Evolutionary conservation across 441 rosid genomes (phyloP), one percentile per base, ranked within the genome.

Genomic region (Aquilaria agallochum): DNA sequence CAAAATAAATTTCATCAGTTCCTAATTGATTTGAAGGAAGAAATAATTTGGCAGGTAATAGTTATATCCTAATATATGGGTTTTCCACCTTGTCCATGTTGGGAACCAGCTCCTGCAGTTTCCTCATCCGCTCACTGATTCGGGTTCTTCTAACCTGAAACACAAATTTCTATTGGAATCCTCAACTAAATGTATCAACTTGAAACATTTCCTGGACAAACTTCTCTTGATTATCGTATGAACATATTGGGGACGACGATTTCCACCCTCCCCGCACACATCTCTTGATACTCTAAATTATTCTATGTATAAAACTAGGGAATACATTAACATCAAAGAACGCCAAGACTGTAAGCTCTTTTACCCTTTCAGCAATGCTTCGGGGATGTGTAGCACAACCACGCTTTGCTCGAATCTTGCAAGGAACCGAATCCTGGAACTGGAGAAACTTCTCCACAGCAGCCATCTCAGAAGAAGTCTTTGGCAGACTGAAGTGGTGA

Each of bases 351-450:
- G 30, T 13, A 49, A 31, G 49, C 2, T 20, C 14, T 54, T 44
- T 73, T 85, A 94, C 98, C 81, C 98, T 72, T 73, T 94, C 98
- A 8, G 97, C 98, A 31, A 90, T 88, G 74, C 97, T 94, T 68
- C 98, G 85, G 73, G 98, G 98, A 79, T 94, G 98, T 60, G 98
- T 90, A 15, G 98, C 98, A 45, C 91, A 88, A 13, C 98, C 98
- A 10, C 96, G 91, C 80, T 94, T 94, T 31, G 98, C 98, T 75
- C 98, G 70, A 53, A 84, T 72, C 71, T 88, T 94, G 76, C 96
- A 90, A 56, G 96, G 98, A 64, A 87, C 95, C 40, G 96, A 80
- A 69, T 85, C 98, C 75, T 88, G 97, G 33, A 83, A 76, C 44
- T 80, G 87, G 55, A 85, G 72, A 59, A 75, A 80, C 68, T 82